A percentile compares a stretch with the other conserved stretches of the same genome.
Conservation (phyloP, 208 protist species). For the Leishmania martiniquensis region DNA sequence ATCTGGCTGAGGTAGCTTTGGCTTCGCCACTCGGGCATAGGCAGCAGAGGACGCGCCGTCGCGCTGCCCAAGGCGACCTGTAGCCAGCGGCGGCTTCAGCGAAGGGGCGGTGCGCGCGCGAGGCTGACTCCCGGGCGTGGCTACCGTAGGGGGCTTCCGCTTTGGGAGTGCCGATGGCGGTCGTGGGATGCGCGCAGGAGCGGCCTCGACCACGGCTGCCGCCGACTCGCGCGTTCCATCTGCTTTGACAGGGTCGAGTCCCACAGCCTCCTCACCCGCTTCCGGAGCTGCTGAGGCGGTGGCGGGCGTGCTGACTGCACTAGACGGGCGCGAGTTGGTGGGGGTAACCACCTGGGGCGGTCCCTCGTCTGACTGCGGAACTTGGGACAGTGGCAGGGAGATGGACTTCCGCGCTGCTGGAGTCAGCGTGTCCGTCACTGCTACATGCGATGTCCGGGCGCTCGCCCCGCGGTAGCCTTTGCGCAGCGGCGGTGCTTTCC, state of each 20-base stretch:
- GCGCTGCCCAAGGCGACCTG: not conserved
- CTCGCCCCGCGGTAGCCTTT: constrained; percentile 2
- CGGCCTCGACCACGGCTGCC: not conserved
- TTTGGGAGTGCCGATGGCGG: not conserved
- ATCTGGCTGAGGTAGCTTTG: not conserved
- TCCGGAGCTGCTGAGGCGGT: not conserved
- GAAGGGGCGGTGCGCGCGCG: constrained; percentile 3
- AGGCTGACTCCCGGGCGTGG: not conserved
- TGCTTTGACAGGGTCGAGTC: not conserved
- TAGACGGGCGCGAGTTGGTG: not conserved
- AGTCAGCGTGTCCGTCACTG: not conserved
- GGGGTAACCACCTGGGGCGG: not conserved
- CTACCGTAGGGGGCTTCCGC: not conserved
- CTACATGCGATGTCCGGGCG: not conserved
- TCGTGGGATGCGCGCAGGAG: not conserved
- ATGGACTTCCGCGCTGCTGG: not conserved
- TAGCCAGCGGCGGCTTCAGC: not conserved
- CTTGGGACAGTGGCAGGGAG: not conserved
- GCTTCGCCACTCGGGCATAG: not conserved
- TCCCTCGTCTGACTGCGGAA: not conserved
- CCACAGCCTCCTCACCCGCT: not conserved
- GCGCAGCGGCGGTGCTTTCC: constrained; percentile 14
- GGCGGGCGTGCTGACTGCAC: not conserved
- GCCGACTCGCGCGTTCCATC: not conserved
- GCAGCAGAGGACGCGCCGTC: not conserved